Evolutionary conservation across 495 filamentous ascomycete species (phyloP).

Genomic region (Annulohypoxylon nitens): DNA sequence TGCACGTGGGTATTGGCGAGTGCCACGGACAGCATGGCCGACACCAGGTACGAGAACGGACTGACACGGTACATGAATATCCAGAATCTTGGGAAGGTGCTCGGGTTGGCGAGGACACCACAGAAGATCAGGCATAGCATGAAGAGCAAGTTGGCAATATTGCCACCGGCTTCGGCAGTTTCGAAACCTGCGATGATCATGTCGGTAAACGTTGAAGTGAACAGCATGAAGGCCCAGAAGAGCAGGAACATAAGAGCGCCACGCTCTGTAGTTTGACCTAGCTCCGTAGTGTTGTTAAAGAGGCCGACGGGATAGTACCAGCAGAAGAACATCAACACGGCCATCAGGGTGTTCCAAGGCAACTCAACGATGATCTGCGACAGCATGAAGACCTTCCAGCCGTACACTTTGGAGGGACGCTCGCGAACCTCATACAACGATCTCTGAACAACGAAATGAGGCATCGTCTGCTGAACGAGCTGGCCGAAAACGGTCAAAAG

Average conservation of each 20-base stretch:
- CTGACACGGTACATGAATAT: constrained; percentile 87
- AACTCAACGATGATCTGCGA: constrained; percentile 82
- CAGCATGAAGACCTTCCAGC: constrained; percentile 85
- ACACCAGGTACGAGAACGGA: constrained; percentile 79
- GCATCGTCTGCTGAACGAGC: constrained; percentile 87
- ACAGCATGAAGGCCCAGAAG: constrained; percentile 74
- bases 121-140: constrained; percentile 78
- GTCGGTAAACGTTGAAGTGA: constrained; percentile 77
- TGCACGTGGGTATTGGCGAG: constrained; percentile 69
- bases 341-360: constrained; percentile 79
- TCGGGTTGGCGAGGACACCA: constrained; percentile 76
- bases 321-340: constrained; percentile 74
- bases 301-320: constrained; percentile 90
- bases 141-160: constrained; percentile 76
- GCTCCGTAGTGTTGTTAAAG: constrained; percentile 73
- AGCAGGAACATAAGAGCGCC: constrained; percentile 76
- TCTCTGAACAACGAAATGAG: constrained; percentile 82
- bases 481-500: constrained; percentile 81
- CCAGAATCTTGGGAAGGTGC: constrained; percentile 78
- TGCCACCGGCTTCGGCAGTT: constrained; percentile 73
- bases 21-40: constrained; percentile 71
- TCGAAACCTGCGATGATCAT: constrained; percentile 77
- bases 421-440: constrained; percentile 88
- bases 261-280: constrained; percentile 68
- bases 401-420: constrained; percentile 84